Conservation (phyloP, 305 asterid species). For the Fraxinus baroniana region DNA sequence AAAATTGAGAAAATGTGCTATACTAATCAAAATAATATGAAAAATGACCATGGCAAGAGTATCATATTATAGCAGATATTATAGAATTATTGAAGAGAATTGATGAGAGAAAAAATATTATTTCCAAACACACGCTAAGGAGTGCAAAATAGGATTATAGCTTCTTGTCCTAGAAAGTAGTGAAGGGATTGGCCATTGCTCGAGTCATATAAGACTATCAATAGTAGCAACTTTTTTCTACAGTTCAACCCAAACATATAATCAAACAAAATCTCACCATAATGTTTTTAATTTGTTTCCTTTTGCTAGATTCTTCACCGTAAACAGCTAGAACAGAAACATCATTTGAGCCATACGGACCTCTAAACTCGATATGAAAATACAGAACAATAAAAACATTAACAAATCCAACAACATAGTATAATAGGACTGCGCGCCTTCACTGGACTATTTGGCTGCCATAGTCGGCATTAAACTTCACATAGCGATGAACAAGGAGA, state of each 20-base stretch:
- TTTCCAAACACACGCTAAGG: too few relatives aligned
- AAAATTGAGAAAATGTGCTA: too few relatives aligned
- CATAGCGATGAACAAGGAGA: constrained; percentile 85
- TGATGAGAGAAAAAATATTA: neutral
- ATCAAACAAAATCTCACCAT: neutral
- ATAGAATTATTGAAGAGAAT: neutral
- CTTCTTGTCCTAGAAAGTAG: too few relatives aligned
- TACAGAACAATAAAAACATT: neutral
- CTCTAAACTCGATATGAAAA: neutral
- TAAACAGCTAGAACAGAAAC: neutral
- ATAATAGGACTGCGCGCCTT: constrained; percentile 28
- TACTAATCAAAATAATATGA: neutral
- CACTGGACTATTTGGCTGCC: constrained; percentile 94
- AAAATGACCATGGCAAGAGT: neutral
- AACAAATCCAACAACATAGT: neutral
- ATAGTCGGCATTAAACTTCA: constrained; percentile 79
- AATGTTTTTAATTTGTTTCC: neutral
- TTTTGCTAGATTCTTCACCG: neutral
- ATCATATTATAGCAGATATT: neutral
- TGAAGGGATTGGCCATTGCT: too few relatives aligned
- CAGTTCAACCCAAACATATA: neutral
- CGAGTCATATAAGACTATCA: too few relatives aligned
- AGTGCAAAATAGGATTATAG: too few relatives aligned
- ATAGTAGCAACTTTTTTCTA: too few relatives aligned
- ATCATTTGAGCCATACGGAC: neutral